phyloP scores from a whole-genome alignment of 1,284 basidiomycete species.

The Rhodotorula mucilaginosa region DNA sequence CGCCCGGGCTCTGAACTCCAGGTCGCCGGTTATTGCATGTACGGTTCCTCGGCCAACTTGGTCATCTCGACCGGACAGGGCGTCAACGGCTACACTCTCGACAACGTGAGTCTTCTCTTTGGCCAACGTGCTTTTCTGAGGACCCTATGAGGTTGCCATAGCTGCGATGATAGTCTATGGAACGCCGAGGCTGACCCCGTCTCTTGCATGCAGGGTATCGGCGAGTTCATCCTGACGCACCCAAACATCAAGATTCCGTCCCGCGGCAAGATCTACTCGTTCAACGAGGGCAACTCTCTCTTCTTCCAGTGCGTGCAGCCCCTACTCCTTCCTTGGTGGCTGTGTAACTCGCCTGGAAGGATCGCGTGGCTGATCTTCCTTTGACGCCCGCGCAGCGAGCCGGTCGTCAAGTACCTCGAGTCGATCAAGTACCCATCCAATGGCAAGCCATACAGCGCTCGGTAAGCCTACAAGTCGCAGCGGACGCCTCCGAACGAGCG shows the following conservation, averaged over 20 bases:
- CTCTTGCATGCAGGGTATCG: constrained; percentile 59
- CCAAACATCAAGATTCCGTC: constrained; percentile 90
- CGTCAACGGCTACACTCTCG: constrained; percentile 97
- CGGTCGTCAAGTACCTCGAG: constrained; percentile 66
- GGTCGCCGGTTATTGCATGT: constrained; percentile 57
- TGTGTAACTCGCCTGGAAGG: too few species aligned
- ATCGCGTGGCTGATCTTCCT: too few species aligned
- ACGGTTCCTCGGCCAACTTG: constrained; percentile 96
- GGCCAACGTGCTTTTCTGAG: too few species aligned
- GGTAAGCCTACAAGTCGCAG: constrained; percentile 56
- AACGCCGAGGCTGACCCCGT: background rate
- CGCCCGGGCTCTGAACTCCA: constrained; percentile 66
- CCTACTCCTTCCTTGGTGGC: background rate
- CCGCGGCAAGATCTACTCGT: constrained; percentile 96
- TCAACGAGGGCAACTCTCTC: constrained; percentile 16
- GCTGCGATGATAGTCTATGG: background rate
- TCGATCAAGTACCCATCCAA: constrained; percentile 76
- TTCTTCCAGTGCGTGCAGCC: constrained; percentile 1
- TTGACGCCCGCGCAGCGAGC: background rate
- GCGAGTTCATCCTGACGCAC: constrained; percentile 99
- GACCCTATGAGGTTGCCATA: background rate
- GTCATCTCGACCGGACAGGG: constrained; percentile 93
- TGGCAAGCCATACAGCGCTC: constrained; percentile 61
- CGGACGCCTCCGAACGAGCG: too few species aligned
- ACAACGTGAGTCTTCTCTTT: constrained; percentile 57